phyloP scores from a whole-genome alignment of 306 rosid genomes.

The Luffa acutangula region DNA sequence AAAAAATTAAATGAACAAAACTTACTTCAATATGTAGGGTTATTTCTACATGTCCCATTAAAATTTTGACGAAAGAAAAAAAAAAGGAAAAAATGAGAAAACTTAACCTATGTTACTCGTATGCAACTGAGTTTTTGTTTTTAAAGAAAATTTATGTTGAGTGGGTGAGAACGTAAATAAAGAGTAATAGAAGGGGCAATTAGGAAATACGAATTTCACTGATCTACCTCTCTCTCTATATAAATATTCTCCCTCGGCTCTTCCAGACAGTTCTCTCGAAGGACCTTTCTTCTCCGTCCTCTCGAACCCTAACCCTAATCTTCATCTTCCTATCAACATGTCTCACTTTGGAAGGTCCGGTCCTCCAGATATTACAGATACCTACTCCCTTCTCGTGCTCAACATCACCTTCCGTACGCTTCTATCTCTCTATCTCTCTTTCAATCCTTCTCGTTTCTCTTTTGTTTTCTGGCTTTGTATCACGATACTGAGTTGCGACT shows the following conservation, averaged over 20 bases:
- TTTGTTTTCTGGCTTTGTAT: background rate
- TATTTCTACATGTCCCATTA: too few species aligned
- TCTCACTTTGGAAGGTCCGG: conserved; percentile 90
- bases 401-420: conserved; percentile 73
- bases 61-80: too few species aligned
- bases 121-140: too few species aligned
- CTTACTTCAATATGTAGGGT: too few species aligned
- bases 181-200: background rate
- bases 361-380: conserved; percentile 82
- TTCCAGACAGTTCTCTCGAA: background rate
- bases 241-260: background rate
- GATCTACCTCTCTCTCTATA: background rate
- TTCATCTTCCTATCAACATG: conserved; percentile 20
- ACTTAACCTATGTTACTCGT: too few species aligned
- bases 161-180: background rate
- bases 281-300: background rate
- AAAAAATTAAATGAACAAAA: too few species aligned
- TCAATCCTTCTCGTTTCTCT: background rate
- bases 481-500: background rate
- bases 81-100: too few species aligned
- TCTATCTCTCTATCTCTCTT: background rate
- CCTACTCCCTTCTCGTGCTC: conserved; percentile 91
- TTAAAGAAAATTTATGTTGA: too few species aligned
- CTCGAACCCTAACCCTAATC: conserved; percentile 14
- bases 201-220: background rate